Evolutionary conservation across 208 protist species (phyloP).

Genomic region (Leishmania guyanensis): DNA sequence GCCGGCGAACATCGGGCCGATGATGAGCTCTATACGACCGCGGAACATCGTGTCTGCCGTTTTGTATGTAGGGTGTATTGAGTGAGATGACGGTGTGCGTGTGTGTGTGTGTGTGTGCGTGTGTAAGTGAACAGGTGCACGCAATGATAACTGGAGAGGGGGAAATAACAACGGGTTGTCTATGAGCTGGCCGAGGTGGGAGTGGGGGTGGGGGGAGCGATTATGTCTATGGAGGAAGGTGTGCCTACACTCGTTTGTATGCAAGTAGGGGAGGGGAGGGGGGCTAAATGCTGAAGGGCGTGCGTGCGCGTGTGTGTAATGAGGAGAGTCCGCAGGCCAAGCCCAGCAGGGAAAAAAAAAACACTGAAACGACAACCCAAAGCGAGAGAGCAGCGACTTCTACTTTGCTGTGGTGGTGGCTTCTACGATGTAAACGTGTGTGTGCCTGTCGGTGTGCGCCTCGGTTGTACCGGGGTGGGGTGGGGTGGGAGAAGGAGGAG

Average conservation of each 20-base stretch:
- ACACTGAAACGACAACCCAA: constrained; percentile 5
- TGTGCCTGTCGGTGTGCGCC: not conserved
- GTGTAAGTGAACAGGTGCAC: not conserved
- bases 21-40: constrained; percentile 88
- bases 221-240: not conserved
- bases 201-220: not conserved
- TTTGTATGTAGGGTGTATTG: not conserved
- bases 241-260: not conserved
- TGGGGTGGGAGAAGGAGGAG: not conserved
- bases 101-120: not conserved
- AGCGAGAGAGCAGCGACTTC: not conserved
- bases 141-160: not conserved
- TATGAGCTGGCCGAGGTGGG: not conserved
- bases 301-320: not conserved
- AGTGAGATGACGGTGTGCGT: not conserved
- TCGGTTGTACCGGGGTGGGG: not conserved
- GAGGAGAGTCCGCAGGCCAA: too few relatives aligned
- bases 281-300: not conserved
- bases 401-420: not conserved
- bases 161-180: not conserved
- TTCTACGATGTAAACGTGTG: not conserved
- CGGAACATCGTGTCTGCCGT: constrained; percentile 14
- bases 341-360: not conserved
- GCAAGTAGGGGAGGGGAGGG: not conserved
- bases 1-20: constrained; percentile 96